Evolutionary conservation across 768 basidiomycete species (phyloP).

Genomic region (Serendipita vermifera): DNA sequence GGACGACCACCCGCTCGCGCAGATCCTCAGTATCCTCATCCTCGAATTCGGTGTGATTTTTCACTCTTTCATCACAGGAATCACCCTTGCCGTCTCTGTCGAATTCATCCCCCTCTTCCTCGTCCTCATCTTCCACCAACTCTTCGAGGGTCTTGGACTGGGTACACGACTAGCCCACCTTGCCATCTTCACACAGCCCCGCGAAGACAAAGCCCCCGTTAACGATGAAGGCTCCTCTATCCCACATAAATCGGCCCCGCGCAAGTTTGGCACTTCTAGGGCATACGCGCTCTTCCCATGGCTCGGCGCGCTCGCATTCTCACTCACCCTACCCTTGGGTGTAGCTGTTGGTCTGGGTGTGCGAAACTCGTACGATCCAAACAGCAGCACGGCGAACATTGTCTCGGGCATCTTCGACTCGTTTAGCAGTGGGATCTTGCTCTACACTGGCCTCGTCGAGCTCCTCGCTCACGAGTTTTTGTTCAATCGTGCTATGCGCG

Average conservation of each 20-base stretch:
- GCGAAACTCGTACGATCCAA: constrained; percentile 68
- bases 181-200: constrained; percentile 19
- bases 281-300: constrained; percentile 46
- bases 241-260: too few relatives aligned
- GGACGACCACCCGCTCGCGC: constrained; percentile 35
- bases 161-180: constrained; percentile 81
- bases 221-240: too few relatives aligned
- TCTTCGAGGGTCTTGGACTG: constrained; percentile 87
- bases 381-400: constrained; percentile 57
- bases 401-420: constrained; percentile 80
- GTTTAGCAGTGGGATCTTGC: constrained; percentile 71
- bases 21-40: constrained; percentile 77
- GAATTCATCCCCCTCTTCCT: constrained; percentile 77
- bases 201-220: constrained; percentile 14
- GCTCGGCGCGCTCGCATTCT: constrained; percentile 50
- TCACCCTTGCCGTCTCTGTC: constrained; percentile 81
- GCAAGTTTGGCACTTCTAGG: too few relatives aligned
- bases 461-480: constrained; percentile 91
- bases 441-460: constrained; percentile 82
- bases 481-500: constrained; percentile 75
- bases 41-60: constrained; percentile 88
- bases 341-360: constrained; percentile 76
- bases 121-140: constrained; percentile 44
- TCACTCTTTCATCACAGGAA: constrained; percentile 72
- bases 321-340: constrained; percentile 73